Evolutionary conservation across 2,329 filamentous ascomycete species (phyloP), one percentile per base, ranked within the genome.

Genomic region (Verticillium albo-atrum): DNA sequence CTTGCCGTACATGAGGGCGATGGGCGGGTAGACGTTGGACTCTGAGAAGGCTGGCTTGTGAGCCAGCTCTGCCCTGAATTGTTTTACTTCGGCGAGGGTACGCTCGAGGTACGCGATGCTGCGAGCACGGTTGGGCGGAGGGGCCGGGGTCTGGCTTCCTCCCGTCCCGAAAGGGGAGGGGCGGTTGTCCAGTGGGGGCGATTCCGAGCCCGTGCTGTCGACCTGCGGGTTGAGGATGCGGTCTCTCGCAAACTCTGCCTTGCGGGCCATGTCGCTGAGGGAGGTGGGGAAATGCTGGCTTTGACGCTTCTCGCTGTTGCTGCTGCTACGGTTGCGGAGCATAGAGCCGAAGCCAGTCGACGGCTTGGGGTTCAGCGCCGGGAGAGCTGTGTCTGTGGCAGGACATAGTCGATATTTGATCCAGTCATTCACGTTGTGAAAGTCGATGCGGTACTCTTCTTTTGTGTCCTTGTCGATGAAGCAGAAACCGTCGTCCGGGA

Each of bases 401-500:
- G 93, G 93, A 2, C 90, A 94, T 9, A 91, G 80, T 30, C 86
- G 83, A 71, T 91, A 87, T 62, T 90, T 88, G 58, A 89, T 84
- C 93, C 94, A 98, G 57, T 87, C 86, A 15, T 91, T 80, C 0
- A 87, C 77, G 67, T 94, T 82, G 74, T 92, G 96, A 71, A 97
- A 97, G 72, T 97, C 88, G 42, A 97, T 82, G 0, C 82, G 87
- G 68, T 94, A 96, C 63, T 90, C 83, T 68, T 96, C 88, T 61
- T 89, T 88, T 0, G 92, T 95, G 51, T 87, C 74, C 67, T 89
- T 91, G 75, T 97, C 89, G 67, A 97, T 81, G 71, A 97, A 98
- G 73, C 92, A 96, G 68, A 86, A 87, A 0, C 92, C 92, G 66
- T 95, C 89, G 60, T 97, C 89, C 0, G 94, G 94, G 1, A 98